These are phyloP conservation scores for Nakazawaea populi DNA, from an alignment of 805 yeast genomes.

Conservation along the genomic window DNA sequence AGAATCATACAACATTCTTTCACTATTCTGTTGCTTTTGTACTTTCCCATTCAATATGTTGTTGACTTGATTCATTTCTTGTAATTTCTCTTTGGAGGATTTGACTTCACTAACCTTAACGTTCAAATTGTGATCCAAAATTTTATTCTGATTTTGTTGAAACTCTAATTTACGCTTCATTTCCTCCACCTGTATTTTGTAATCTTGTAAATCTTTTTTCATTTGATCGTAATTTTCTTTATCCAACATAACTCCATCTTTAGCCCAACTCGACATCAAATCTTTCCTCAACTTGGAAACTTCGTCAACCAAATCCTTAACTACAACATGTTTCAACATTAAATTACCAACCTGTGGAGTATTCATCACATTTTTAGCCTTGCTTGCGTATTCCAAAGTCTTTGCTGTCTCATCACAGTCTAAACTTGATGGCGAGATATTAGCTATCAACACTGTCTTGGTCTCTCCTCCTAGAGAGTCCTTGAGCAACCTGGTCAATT, in stretches of 20 bases:
- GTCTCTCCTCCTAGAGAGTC: conserved; percentile 83
- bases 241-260: conserved; percentile 63
- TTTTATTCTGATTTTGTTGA: conserved; percentile 30
- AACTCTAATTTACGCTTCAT: conserved; percentile 33
- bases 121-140: conserved; percentile 14
- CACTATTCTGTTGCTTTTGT: conserved; percentile 24
- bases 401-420: conserved; percentile 46
- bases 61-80: conserved; percentile 17
- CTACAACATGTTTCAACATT: conserved; percentile 36
- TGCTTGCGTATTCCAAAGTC: conserved; percentile 50
- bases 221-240: conserved; percentile 51
- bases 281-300: conserved; percentile 42
- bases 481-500: conserved; percentile 66
- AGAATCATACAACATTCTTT: conserved; percentile 23
- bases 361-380: conserved; percentile 49
- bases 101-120: conserved; percentile 17
- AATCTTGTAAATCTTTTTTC: conserved; percentile 41
- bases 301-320: conserved; percentile 41
- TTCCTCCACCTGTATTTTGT: conserved; percentile 45
- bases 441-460: conserved; percentile 85
- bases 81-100: conserved; percentile 15
- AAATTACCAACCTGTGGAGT: conserved; percentile 42
- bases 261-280: conserved; percentile 52
- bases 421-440: conserved; percentile 59
- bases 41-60: conserved; percentile 23